Conservation (phyloP, 139 green algal genomes). For the Zygnema cylindricum region DNA sequence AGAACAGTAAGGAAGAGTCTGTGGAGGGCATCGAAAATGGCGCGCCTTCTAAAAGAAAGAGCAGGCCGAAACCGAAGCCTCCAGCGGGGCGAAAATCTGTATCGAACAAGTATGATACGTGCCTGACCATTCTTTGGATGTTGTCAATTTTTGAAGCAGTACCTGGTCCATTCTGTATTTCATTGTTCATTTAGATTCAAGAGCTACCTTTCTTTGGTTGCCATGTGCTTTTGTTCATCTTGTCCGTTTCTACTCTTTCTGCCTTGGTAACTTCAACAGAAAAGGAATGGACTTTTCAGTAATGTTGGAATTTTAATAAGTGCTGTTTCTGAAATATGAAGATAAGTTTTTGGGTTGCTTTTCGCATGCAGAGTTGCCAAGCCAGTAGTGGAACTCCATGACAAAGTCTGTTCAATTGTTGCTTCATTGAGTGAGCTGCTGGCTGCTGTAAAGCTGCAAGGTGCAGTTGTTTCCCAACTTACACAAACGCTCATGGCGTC, state of each 20-base stretch:
- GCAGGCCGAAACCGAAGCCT: not conserved
- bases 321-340: no score
- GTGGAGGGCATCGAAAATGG: not conserved
- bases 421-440: slow-evolving; percentile 17
- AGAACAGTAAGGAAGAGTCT: not conserved
- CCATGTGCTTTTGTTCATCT: no score
- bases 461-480: not conserved
- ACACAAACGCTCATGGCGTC: not conserved
- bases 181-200: no score
- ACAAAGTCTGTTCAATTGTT: not conserved
- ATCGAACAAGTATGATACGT: not conserved
- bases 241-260: no score
- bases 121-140: no score
- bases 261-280: no score
- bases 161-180: no score
- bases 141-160: no score
- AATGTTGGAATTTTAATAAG: no score
- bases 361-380: slow-evolving; percentile 34
- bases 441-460: slow-evolving; percentile 4
- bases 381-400: slow-evolving; percentile 53
- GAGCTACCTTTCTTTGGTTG: no score
- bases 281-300: no score
- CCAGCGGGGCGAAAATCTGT: not conserved
- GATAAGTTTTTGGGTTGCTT: slow-evolving; percentile 38
- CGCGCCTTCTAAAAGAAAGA: not conserved